A percentile compares a stretch with the other conserved stretches of the same genome.
Conservation (phyloP, 2,329 filamentous ascomycete species). For the Xylaria sp. region DNA sequence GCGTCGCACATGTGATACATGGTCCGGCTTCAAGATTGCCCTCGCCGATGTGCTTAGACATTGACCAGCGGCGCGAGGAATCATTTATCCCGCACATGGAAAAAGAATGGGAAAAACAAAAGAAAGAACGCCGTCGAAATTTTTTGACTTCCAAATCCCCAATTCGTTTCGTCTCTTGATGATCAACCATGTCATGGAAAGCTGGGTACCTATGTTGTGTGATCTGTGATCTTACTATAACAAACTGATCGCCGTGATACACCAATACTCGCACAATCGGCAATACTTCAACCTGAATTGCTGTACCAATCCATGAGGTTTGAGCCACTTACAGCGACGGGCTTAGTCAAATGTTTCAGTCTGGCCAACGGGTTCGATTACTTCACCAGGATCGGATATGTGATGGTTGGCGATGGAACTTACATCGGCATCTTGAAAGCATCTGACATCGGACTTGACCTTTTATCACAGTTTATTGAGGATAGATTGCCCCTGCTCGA, state of each 20-base stretch:
- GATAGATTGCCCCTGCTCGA: background rate
- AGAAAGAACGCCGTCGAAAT: background rate
- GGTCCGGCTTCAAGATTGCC: constrained; percentile 12
- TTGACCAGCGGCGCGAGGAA: background rate
- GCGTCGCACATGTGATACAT: constrained; percentile 24
- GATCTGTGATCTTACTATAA: background rate
- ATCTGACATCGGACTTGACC: background rate
- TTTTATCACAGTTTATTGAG: background rate
- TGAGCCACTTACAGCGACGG: background rate
- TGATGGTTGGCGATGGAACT: background rate
- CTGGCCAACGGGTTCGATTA: background rate
- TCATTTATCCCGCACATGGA: background rate
- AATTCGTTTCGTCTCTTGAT: background rate
- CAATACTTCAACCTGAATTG: background rate
- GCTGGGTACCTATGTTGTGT: background rate
- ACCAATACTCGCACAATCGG: background rate
- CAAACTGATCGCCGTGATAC: background rate
- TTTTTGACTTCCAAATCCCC: background rate
- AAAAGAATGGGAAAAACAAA: background rate
- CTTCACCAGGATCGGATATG: background rate
- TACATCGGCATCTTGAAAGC: background rate
- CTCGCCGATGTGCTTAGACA: constrained; percentile 3
- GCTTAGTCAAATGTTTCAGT: constrained; percentile 8
- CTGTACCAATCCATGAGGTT: constrained; percentile 3
- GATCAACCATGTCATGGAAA: background rate